Base-by-base conservation (phyloP, 345 rosid genomes). In the Physaria fendleri region DNA sequence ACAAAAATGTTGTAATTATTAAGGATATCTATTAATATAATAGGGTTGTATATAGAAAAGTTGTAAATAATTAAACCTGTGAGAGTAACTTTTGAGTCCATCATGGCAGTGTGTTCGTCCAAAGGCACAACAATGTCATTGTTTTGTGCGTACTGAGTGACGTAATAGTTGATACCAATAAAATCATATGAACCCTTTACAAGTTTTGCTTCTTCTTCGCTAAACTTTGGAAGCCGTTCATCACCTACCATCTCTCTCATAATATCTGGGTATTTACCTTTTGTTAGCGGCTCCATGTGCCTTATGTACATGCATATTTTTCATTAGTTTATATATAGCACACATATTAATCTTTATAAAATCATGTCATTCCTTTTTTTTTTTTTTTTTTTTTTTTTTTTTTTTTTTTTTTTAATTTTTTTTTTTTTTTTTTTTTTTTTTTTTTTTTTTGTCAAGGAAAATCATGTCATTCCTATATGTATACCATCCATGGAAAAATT, bases 231-330 rank as follows among this genome's bases (percentile, higher is more conserved):
- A 40, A 67, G 59, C 4, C 72, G 37, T 1, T 27, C 27, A 2
- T 27, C 27, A 14, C 65, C 59, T 4, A 67, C 65, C 1, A 16
- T 0, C 17, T 67, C 0, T 12, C 10, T 48, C 72, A 67, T 67
- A 22, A 67, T 40, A 3, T 30, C 30, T 16, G 71, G 71, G 45
- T 66, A 66, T 6, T 42, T 30, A 28, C 71, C 71, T 2, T 49
- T 15, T 47, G 71, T 66, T 66, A 66, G 44, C 4, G 71, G 71
- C 20, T 41, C 65, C 65, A 66, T 66, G 51, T 29, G 58, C 71
- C 71, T 49, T 5, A 14, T 4, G 24, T 4, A 20, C 13, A 18
- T 41, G 23, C n/a, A 41, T 35, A 35, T 5, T 13, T 13, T 5
- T 35, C 16, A 35, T 5, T 35, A 35, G 1, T 5, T 13, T 38